Evolutionary conservation across 345 rosid species (phyloP), one percentile per base, ranked within the genome.

Genomic region (Luvunga scandens): DNA sequence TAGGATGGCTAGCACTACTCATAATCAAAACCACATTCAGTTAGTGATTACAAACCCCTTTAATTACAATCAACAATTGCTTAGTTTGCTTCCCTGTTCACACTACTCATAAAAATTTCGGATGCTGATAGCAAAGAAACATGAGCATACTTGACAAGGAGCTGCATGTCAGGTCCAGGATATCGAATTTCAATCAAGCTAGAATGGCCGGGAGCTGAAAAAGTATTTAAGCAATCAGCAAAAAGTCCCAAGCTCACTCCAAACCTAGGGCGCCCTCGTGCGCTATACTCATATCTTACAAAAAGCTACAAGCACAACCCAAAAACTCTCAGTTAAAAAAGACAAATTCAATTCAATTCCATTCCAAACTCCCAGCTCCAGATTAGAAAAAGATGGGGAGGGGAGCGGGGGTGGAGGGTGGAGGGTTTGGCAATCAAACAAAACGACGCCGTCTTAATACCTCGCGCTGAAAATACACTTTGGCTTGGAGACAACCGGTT

Each of bases 131-230:
- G 21, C 34, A 45, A 36, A 72, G 71, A 62, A 25, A 72, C 24
- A 2, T 8, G 45, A 53, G 59, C 83, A 71, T 91, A 95, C 99
- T 89, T 92, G 90, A 95, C 83, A 83, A 93, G 97, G 78, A 95
- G 96, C 86, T 93, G 93, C 99, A 93, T 91, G 81, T 95, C 99
- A 59, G 98, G 93, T 33, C 99, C 99, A 28, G 99, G 97, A 82
- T 95, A 93, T 69, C 78, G 93, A 63, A 95, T 90, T 69, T 95
- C 99, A 10, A 93, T 88, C 18, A 85, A 83, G 82, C 82, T 85
- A 9, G 94, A 83, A 79, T 82, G 89, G 31, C 98, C 99, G 18
- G 97, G 96, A 33, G 84, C 88, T 9, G 96, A 91, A 81, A 95
- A 95, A 3, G 99, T 90, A 86, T 89, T 95, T 87, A 95, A 88